phyloP scores from a whole-genome alignment of 2,329 filamentous ascomycete species.

The Neonectria coccinea region DNA sequence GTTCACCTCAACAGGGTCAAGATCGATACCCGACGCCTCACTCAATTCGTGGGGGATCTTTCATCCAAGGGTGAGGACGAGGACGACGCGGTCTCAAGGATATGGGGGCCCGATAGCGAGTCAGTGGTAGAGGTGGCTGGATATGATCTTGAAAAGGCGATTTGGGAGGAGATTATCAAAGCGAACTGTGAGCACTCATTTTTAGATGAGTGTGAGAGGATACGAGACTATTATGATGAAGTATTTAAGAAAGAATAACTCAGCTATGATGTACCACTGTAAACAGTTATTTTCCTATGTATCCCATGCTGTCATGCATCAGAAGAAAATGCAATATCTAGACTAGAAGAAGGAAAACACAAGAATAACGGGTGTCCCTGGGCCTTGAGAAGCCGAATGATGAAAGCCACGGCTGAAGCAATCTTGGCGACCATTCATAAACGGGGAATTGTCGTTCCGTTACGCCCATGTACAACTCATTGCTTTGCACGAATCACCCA shows the following conservation, averaged over 20 bases:
- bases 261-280: too few species aligned
- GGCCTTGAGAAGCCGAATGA: too few species aligned
- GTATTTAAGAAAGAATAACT: conserved; percentile 27
- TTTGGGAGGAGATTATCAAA: conserved; percentile 42
- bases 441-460: neutral
- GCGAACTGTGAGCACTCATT: conserved; percentile 34
- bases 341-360: too few species aligned
- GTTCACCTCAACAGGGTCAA: conserved; percentile 43
- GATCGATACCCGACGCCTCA: conserved; percentile 35
- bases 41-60: conserved; percentile 20
- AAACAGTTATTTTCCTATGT: too few species aligned
- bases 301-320: too few species aligned
- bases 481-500: neutral
- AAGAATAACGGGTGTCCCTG: too few species aligned
- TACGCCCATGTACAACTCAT: neutral
- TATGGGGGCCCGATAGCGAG: conserved; percentile 36
- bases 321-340: too few species aligned
- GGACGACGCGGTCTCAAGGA: conserved; percentile 25
- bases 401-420: too few species aligned
- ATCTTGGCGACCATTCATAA: too few species aligned
- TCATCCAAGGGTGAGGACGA: conserved; percentile 26
- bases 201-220: conserved; percentile 39
- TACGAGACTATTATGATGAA: conserved; percentile 37
- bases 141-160: conserved; percentile 40
- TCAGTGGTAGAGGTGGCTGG: conserved; percentile 32